Evolutionary conservation across 2,329 filamentous ascomycete species (phyloP), one percentile per base, ranked within the genome.

Genomic region (Colletotrichum siamense): DNA sequence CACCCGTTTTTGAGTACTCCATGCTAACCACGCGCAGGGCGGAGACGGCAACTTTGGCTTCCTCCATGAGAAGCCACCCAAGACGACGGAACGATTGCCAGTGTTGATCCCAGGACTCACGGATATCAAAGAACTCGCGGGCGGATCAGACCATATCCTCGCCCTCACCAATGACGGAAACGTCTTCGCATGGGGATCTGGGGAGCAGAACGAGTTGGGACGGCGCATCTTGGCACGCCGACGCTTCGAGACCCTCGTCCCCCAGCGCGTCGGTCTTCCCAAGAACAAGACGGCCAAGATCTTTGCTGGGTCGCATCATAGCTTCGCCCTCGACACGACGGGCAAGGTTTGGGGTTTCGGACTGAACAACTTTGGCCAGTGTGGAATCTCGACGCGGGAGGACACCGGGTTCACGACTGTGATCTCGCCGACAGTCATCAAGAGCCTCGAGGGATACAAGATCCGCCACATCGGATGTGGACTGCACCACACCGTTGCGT

Each of bases 311-410:
- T 88, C 91, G 65, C 93, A 94, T 82, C 93, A 95, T 82, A 92
- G 91, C 72, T 94, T 95, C 78, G 93, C 92, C n/a, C 88, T 95
- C 65, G 89, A 91, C 79, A 88, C 88, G 59, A 89, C 89, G 16
- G 92, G 91, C n/a, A 89, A 90, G 61, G 90, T 94, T 22, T 94
- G 90, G 84, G 87, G 90, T 0, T 95, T 94, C 93, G 94, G 94
- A 5, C 84, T 94, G 55, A 95, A 95, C 85, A 93, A 92, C 81
- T 95, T 92, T 81, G 92, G 91, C 69, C 91, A 95, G 83, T 93
- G 92, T 12, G 94, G 92, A 64, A 89, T 93, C 76, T 85, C 74
- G 13, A 76, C 71, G 8, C 57, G 71, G 18, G 74, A 75, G 8
- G 66, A 62, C 2, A 76, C 74, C n/a, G 74, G 74, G 1, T 76